Conservation (phyloP, 1,284 basidiomycete species). For the Cronartium quercuum region DNA sequence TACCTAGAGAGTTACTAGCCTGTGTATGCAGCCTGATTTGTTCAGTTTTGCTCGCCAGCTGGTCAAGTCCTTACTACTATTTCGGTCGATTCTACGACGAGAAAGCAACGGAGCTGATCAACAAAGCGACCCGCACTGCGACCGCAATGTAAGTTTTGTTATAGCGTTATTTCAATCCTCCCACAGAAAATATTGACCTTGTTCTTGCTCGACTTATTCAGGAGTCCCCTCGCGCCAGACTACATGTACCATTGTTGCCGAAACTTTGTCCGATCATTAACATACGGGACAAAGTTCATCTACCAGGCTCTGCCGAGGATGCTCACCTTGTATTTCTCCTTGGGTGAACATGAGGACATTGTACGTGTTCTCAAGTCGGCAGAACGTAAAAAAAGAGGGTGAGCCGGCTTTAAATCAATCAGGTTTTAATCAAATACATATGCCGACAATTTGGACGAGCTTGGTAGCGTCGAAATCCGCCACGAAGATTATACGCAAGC, state of each 20-base stretch:
- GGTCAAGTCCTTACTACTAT: conserved; percentile 79
- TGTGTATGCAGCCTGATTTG: conserved; percentile 35
- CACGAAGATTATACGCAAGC: conserved; percentile 44
- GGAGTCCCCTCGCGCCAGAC: conserved; percentile 1
- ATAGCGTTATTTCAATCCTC: background rate
- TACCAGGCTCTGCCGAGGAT: conserved; percentile 93
- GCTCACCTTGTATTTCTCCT: conserved; percentile 90
- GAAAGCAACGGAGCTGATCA: conserved; percentile 9
- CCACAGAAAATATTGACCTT: background rate
- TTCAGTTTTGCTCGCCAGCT: conserved; percentile 53
- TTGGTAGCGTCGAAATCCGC: conserved; percentile 27
- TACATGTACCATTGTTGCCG: conserved; percentile 46
- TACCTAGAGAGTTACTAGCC: conserved; percentile 19
- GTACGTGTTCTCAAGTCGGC: conserved; percentile 41
- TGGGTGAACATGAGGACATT: conserved; percentile 60
- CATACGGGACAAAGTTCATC: conserved; percentile 85
- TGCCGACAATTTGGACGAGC: background rate
- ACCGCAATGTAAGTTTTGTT: background rate
- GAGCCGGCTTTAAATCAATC: conserved; percentile 1
- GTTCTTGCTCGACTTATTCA: background rate
- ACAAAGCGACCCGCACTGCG: background rate
- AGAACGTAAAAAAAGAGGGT: conserved; percentile 41
- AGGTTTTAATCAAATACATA: conserved; percentile 1
- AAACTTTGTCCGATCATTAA: conserved; percentile 68
- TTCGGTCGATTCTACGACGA: conserved; percentile 79